Evolutionary conservation across 2,329 filamentous ascomycete genomes (phyloP).

Genomic region (Ophiostoma novo-ulmi): DNA sequence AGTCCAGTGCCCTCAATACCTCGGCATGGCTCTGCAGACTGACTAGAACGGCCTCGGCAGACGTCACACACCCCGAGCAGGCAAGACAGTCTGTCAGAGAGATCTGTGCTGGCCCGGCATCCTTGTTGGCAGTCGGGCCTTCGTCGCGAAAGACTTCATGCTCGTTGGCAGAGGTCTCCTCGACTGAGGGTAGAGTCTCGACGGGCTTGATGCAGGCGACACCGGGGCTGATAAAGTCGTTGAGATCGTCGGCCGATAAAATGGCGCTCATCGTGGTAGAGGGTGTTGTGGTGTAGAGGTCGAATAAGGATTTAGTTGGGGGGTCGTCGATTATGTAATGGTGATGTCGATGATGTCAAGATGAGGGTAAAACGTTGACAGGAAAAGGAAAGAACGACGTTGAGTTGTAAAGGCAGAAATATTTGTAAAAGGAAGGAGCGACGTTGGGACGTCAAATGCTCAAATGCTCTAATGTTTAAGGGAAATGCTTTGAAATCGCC

Average conservation of each 20-base stretch:
- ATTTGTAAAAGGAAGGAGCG: background rate
- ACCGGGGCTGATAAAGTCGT: constrained; percentile 97
- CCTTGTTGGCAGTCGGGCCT: constrained; percentile 46
- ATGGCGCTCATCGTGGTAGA: constrained; percentile 76
- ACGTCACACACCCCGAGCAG: constrained; percentile 95
- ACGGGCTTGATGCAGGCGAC: constrained; percentile 98
- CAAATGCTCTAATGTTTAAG: background rate
- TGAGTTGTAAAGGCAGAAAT: background rate
- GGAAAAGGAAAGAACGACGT: background rate
- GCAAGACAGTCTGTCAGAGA: constrained; percentile 95
- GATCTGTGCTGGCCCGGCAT: constrained; percentile 73
- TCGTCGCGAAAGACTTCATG: constrained; percentile 95
- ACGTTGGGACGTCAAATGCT: background rate
- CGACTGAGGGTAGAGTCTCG: constrained; percentile 73
- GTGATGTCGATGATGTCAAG: background rate
- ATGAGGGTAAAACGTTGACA: background rate
- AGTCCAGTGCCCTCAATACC: constrained; percentile 76
- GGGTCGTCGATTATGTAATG: constrained; percentile 8
- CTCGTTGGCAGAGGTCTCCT: constrained; percentile 41
- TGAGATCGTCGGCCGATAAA: constrained; percentile 90
- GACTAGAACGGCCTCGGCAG: constrained; percentile 93
- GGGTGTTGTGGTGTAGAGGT: constrained; percentile 5
- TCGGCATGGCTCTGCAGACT: constrained; percentile 90
- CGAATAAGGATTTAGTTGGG: background rate
- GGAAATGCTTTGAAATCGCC: constrained; percentile 13